Evolutionary conservation across 106 monocot genomes (phyloP).

Genomic region (Iris macrosiphon): DNA sequence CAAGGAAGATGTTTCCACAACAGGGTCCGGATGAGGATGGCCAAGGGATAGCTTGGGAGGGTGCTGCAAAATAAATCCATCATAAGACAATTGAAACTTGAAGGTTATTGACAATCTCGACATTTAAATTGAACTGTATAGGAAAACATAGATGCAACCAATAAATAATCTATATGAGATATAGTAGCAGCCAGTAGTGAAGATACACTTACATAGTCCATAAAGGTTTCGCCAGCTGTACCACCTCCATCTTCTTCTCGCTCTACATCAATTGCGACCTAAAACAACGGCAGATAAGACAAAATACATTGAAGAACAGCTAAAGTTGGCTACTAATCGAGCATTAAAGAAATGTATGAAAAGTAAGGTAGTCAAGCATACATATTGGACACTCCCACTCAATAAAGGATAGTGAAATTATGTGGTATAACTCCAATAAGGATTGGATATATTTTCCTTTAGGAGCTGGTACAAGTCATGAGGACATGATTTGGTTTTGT

Average conservation of each 20-base stretch:
- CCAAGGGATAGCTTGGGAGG: constrained; percentile 85
- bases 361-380: too few relatives aligned
- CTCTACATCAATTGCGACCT: constrained; percentile 96
- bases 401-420: too few relatives aligned
- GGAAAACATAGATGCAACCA: background rate
- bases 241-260: constrained; percentile 98
- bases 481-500: too few relatives aligned
- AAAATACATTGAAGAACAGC: background rate
- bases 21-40: constrained; percentile 89
- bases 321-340: background rate
- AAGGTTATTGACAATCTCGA: too few relatives aligned
- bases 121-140: too few relatives aligned
- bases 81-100: background rate
- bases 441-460: background rate
- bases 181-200: constrained; percentile 53
- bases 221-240: constrained; percentile 88
- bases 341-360: background rate
- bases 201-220: constrained; percentile 76
- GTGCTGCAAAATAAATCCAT: constrained; percentile 40
- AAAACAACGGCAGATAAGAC: too few relatives aligned
- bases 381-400: too few relatives aligned
- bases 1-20: constrained; percentile 96
- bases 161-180: too few relatives aligned
- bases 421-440: background rate
- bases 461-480: too few relatives aligned